Evolutionary conservation across 495 filamentous ascomycete species (phyloP), one percentile per base, ranked within the genome.

Genomic region (Ramalina intermedia): DNA sequence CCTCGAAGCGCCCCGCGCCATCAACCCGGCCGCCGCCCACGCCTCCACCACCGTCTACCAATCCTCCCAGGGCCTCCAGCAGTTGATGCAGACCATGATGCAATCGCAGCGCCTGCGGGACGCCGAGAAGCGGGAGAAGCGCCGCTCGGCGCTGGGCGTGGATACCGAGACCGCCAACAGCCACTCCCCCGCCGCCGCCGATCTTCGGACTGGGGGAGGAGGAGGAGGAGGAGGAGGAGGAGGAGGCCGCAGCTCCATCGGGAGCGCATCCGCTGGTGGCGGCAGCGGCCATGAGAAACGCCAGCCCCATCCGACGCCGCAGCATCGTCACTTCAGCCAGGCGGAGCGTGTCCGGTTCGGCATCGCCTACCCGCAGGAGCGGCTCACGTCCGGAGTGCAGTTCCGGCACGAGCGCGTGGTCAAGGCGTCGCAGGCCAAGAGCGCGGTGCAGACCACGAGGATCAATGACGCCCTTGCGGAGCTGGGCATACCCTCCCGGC

Each of bases 101-200:
- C 69, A 75, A 57, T 44, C 47, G 37, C 45, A 44, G 37, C 47
- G 48, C 44, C 39, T 43, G 29, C 47, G 45, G 41, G 77, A 75
- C 49, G 76, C 79, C 36, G 87, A 96, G 64, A 90, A 90, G 60
- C 80, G 76, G 54, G 94, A 94, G 68, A 94, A 94, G 59, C 75
- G 82, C 43, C 76, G 76, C 49, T 74, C 72, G 16, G 61, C 82
- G 14, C 71, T 82, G 58, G 83, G 76, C 11, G 24, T 21, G 27
- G 55, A 51, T 11, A 49, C 39, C 43, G 53, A 47, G 13, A 41
- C 27, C 37, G 65, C 72, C 17, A 80, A 82, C 41, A 43, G 40
- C 23, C 49, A 36, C 9, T 35, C 40, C 16, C 17, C 23, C 56
- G 23, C 40, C 16, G 33, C 23, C 56, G 52, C 72, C 65, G 59